A percentile compares a stretch with the other conserved stretches of the same genome.
Evolutionary conservation across 768 basidiomycete species (phyloP).

Genomic region (Tricholoma saponaceum): DNA sequence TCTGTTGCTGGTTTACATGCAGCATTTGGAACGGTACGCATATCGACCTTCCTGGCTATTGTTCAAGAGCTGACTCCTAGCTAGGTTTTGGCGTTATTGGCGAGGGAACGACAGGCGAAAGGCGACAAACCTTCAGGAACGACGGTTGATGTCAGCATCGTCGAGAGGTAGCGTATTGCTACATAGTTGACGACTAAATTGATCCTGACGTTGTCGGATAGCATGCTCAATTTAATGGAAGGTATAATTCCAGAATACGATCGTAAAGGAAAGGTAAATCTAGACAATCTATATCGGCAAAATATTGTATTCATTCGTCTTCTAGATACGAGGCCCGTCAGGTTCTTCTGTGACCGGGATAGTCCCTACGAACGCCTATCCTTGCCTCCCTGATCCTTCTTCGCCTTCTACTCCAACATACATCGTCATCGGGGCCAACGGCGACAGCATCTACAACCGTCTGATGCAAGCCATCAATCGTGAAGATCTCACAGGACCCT

Average conservation of each 20-base stretch:
- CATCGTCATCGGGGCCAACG: conserved; percentile 71
- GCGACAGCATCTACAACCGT: conserved; percentile 64
- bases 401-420: conserved; percentile 43
- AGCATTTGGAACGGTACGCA: conserved; percentile 66
- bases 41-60: not conserved
- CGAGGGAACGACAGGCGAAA: conserved; percentile 34
- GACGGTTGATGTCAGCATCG: conserved; percentile 73
- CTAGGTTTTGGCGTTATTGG: conserved; percentile 59
- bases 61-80: not conserved
- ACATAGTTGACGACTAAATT: not conserved
- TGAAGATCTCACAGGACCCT: conserved; percentile 52
- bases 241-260: conserved; percentile 75
- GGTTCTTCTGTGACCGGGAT: conserved; percentile 75
- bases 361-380: conserved; percentile 73
- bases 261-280: conserved; percentile 57
- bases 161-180: conserved; percentile 51
- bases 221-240: conserved; percentile 77
- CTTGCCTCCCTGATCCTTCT: conserved; percentile 48
- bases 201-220: conserved; percentile 17
- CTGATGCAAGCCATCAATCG: conserved; percentile 61
- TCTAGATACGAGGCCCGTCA: conserved; percentile 63
- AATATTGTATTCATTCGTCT: not conserved
- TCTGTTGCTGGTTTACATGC: conserved; percentile 70
- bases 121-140: conserved; percentile 34
- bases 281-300: not conserved